Percentiles rank a stretch among this genome's conserved stretches.
Evolutionary conservation across 352 stramenopile species (phyloP).

Genomic region (Thalassiosira sp.): DNA sequence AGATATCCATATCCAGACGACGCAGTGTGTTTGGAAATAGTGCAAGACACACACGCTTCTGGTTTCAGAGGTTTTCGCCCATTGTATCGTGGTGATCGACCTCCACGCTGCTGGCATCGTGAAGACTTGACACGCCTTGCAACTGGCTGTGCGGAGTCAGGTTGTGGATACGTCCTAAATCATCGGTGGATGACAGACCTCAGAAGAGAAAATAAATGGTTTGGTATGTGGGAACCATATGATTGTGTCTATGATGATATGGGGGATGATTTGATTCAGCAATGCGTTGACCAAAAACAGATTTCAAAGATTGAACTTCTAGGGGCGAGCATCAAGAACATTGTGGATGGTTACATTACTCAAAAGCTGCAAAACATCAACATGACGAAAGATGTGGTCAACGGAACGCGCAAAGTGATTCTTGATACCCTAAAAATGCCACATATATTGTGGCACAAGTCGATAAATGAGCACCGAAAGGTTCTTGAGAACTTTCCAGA

Average conservation of each 20-base stretch:
- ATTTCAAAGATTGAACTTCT: constrained; percentile 41
- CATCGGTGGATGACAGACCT: constrained; percentile 40
- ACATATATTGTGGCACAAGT: constrained; percentile 41
- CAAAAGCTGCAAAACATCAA: constrained; percentile 38
- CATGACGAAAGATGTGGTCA: constrained; percentile 1
- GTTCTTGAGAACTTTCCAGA: constrained; percentile 16
- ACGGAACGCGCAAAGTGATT: constrained; percentile 4
- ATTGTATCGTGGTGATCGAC: constrained; percentile 13
- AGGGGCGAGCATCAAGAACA: constrained; percentile 31
- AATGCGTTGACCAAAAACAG: constrained; percentile 42
- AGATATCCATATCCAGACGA: constrained; percentile 37
- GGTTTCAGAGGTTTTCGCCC: constrained; percentile 6
- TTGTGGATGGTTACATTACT: constrained; percentile 34
- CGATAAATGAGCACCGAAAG: constrained; percentile 11
- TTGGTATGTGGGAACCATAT: constrained; percentile 45
- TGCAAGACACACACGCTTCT: not conserved
- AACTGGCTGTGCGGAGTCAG: constrained; percentile 37
- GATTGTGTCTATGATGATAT: constrained; percentile 45
- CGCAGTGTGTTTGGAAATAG: constrained; percentile 16
- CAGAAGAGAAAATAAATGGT: constrained; percentile 27
- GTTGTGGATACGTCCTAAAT: constrained; percentile 23
- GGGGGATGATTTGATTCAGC: constrained; percentile 34
- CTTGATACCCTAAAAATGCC: constrained; percentile 47
- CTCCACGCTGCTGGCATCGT: constrained; percentile 49
- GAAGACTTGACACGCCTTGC: constrained; percentile 43